Base-by-base conservation (phyloP, 371 early-diverging fungal genomes). In the Mucor indicus region DNA sequence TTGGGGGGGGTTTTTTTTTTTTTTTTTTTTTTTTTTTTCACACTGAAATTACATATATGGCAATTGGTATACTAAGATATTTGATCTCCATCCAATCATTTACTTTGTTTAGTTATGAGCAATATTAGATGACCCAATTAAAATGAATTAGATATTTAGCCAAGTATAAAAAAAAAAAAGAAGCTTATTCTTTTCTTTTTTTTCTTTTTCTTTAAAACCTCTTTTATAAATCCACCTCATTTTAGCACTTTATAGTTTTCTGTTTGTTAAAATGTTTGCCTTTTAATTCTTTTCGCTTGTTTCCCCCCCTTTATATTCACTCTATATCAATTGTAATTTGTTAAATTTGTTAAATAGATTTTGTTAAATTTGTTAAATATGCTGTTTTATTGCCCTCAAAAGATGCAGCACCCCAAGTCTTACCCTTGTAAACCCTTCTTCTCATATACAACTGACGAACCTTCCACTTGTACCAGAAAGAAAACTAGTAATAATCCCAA, bases 371-470 rank as follows among this genome's bases (percentile, higher is more conserved):
- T 59, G 60, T 60, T 60, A 50, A 60, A 60, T 45, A 60, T 60
- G 60, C 41, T 50, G 41, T 47, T 43, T 43, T 50, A 42, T 50
- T 42, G 33, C 32, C 22, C 37, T 19, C 55, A 42, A 50, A 57
- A 51, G 42, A 41, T 51, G 57, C 44, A 46, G 32, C 38, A 51
- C 44, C 47, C 35, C 17, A 57, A 57, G 4, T 24, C 51, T 24
- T 41, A 36, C 15, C 55, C 53, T 30, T 43, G 36, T 46, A 56
- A 56, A 42, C 65, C 65, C 16, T 64, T 64, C 48, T 64, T 64
- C 65, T 60, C 64, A 35, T 52, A 52, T 38, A 64, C 63, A 32
- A 64, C 65, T 29, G 65, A 64, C 57, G 61, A 56, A 47, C 65
- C 65, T 31, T 60, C 65, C 29, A 64, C 65, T 39, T 60, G 61